Conservation (phyloP, 257 asterid genomes). For the Coffea eugenioides region DNA sequence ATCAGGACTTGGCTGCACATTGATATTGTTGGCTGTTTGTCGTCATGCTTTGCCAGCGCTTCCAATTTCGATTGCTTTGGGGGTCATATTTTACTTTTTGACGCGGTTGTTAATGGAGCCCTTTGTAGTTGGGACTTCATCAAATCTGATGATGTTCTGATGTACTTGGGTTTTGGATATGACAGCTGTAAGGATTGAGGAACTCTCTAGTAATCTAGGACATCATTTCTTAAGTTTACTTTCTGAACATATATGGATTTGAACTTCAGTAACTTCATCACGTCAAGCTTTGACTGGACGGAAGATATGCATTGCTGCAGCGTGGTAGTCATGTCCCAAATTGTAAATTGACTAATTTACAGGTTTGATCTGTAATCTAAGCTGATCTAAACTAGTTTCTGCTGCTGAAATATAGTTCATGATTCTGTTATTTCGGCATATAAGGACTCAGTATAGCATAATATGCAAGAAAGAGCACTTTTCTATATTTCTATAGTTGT, state of each 20-base stretch:
- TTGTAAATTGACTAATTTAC: constrained; percentile 8
- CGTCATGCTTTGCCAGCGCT: constrained; percentile 94
- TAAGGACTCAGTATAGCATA: not conserved
- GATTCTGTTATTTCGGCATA: not conserved
- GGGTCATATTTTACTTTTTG: constrained; percentile 85
- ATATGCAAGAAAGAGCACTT: not conserved
- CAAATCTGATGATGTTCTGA: constrained; percentile 89
- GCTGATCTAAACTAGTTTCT: not conserved
- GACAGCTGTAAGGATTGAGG: constrained; percentile 16
- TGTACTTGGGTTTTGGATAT: constrained; percentile 47
- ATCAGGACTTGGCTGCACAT: constrained; percentile 90
- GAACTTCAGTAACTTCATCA: not conserved
- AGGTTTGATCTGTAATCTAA: constrained; percentile 15
- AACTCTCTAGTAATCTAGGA: not conserved
- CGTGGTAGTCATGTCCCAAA: not conserved
- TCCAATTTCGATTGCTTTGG: constrained; percentile 82
- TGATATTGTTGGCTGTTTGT: constrained; percentile 77
- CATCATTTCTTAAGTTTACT: not conserved
- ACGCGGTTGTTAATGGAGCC: constrained; percentile 93
- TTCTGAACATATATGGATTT: not conserved
- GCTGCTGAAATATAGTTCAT: not conserved
- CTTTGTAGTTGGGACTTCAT: constrained; percentile 81
- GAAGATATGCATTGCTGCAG: not conserved
- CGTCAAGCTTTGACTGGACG: not conserved
- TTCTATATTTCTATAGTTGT: not conserved